These are phyloP conservation scores for Cyberlindnera euphorbiae DNA, from an alignment of 805 yeast species.

Conservation along the genomic window DNA sequence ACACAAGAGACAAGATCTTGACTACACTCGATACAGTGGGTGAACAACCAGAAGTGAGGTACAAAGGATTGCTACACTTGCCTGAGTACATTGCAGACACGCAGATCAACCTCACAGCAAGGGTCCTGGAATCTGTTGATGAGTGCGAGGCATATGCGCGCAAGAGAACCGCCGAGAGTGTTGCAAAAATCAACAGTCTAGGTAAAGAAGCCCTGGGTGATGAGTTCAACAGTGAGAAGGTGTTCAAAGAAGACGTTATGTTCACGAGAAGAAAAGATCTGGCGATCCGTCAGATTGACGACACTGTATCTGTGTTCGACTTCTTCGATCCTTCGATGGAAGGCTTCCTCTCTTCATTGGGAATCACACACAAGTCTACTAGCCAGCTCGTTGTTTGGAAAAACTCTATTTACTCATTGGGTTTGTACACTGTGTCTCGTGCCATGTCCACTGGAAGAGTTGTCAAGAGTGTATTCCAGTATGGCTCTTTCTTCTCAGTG, in stretches of 20 bases:
- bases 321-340: slow-evolving; percentile 74
- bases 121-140: slow-evolving; percentile 58
- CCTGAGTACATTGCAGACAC: slow-evolving; percentile 68
- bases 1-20: slow-evolving; percentile 50
- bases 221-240: slow-evolving; percentile 49
- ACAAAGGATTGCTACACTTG: slow-evolving; percentile 57
- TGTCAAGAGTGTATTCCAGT: slow-evolving; percentile 31
- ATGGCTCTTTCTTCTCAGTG: slow-evolving; percentile 35
- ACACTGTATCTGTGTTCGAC: slow-evolving; percentile 62
- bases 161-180: slow-evolving; percentile 50
- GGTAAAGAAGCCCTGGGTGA: slow-evolving; percentile 67
- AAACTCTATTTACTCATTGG: slow-evolving; percentile 27
- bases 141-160: slow-evolving; percentile 69
- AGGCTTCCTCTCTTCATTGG: slow-evolving; percentile 38
- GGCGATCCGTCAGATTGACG: slow-evolving; percentile 51
- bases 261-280: slow-evolving; percentile 69
- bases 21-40: slow-evolving; percentile 48
- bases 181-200: slow-evolving; percentile 52
- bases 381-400: slow-evolving; percentile 25
- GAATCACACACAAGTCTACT: slow-evolving; percentile 26
- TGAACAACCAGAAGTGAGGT: slow-evolving; percentile 44
- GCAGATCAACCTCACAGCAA: slow-evolving; percentile 60
- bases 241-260: slow-evolving; percentile 74
- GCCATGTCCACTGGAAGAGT: slow-evolving; percentile 34
- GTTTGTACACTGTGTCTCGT: slow-evolving; percentile 27